Base-by-base conservation (phyloP, 73 alveolate species). In the Paramecium tetraurelia region DNA sequence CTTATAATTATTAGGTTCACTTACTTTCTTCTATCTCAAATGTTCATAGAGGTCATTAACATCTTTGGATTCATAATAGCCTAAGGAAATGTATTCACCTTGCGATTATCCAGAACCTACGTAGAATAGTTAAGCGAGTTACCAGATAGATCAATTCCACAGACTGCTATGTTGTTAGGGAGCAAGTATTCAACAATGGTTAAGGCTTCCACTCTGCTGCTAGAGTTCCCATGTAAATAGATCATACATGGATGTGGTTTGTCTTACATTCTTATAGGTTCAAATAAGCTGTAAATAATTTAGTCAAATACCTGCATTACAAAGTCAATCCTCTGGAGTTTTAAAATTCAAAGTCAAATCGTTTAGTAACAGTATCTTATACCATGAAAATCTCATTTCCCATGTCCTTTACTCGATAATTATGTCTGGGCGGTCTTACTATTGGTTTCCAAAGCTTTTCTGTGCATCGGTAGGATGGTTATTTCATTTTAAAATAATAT, bases 41-140 rank as follows among this genome's bases (percentile, higher is more conserved):
- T 93, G 92, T 50, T 92, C 94, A 20, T 93, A 89, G 5, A 95
- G 95, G 27, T 92, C 63, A 84, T 93, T 93, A 4, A 93, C 98
- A 92, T 95, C 98, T 11, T 92, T 95, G 59, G 80, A 59, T 59
- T 93, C 99, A 27, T 83, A 94, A 95, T 96, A 96, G 10, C 99
- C 99, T 72, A 97, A 84, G 12, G 99, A 97, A 58, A 97, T 95
- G 46, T 95, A 97, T 27, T 96, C 99, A 2, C 99, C 99, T 89
- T 96, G 98, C 5, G 97, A 92, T 53, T 93, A 43, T 41, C 99
- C 99, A 41, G 98, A 96, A 36, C 99, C 99, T 59, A 20, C 7
- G 18, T 12, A 12, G 0, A 16, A 16, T 59, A 10, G 4, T 10
- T 59, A 31, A 48, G 21, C 2, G 1, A 10, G 7, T 16, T 21